Evolutionary conservation across 495 filamentous ascomycete genomes (phyloP).

Genomic region (Trichoderma orchidacearum): DNA sequence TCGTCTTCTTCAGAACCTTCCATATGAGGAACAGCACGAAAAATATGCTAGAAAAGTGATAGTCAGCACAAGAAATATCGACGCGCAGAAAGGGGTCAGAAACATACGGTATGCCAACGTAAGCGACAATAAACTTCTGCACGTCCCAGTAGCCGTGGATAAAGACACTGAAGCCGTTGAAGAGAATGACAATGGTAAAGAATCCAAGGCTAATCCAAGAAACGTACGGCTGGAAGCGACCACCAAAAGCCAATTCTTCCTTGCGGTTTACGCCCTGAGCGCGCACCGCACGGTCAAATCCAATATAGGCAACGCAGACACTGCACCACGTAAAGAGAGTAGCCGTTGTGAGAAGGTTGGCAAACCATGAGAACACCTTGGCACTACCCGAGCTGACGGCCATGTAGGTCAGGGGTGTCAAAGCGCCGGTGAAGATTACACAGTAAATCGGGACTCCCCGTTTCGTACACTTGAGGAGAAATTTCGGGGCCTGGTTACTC

Average conservation of each 20-base stretch:
- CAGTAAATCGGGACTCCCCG: constrained; percentile 11
- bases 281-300: constrained; percentile 39
- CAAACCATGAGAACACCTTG: constrained; percentile 9
- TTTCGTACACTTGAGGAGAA: constrained; percentile 34
- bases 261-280: constrained; percentile 29
- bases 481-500: not conserved
- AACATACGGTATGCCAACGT: constrained; percentile 2
- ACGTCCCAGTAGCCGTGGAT: constrained; percentile 34
- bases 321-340: constrained; percentile 34
- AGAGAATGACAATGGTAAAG: constrained; percentile 36
- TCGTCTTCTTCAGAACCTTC: not conserved
- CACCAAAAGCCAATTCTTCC: constrained; percentile 36
- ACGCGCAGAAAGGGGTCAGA: constrained; percentile 16
- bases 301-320: constrained; percentile 44
- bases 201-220: constrained; percentile 33
- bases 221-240: constrained; percentile 38
- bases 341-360: constrained; percentile 14
- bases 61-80: constrained; percentile 7
- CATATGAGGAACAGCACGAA: not conserved
- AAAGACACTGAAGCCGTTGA: constrained; percentile 53
- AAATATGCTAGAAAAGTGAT: not conserved
- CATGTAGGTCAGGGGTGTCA: constrained; percentile 34
- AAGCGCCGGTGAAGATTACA: constrained; percentile 28
- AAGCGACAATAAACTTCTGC: not conserved
- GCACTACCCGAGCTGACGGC: constrained; percentile 39